Evolutionary conservation across 768 basidiomycete genomes (phyloP).

Genomic region (Aureoboletus auriporus): DNA sequence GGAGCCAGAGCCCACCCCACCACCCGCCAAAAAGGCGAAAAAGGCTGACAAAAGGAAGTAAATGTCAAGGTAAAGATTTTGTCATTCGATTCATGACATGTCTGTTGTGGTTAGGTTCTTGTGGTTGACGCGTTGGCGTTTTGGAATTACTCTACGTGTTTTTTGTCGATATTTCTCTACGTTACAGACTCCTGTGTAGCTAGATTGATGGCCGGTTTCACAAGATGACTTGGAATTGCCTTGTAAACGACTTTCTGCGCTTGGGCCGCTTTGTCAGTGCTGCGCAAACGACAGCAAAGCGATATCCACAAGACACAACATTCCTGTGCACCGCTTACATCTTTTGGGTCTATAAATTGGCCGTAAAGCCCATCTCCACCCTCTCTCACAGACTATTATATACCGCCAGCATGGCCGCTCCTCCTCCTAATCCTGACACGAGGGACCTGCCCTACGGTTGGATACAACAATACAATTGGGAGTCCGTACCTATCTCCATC

Average conservation of each 20-base stretch:
- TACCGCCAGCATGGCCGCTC: slow-evolving; percentile 37
- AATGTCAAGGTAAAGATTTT: slow-evolving; percentile 3
- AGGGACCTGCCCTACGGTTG: slow-evolving; percentile 65
- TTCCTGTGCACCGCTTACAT: slow-evolving; percentile 14
- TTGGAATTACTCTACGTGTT: slow-evolving; percentile 22
- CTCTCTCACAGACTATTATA: slow-evolving; percentile 15
- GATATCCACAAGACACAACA: slow-evolving; percentile 24
- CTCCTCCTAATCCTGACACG: slow-evolving; percentile 50
- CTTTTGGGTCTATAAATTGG: slow-evolving; percentile 21
- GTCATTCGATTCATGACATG: slow-evolving; percentile 6
- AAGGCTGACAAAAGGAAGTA: slow-evolving; percentile 27
- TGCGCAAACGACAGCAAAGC: slow-evolving; percentile 32
- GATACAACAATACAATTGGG: slow-evolving; percentile 61
- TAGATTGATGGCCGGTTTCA: not conserved
- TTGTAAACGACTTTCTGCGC: slow-evolving; percentile 5
- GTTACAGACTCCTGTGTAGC: slow-evolving; percentile 9
- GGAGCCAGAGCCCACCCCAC: slow-evolving; percentile 25
- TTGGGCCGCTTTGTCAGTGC: slow-evolving; percentile 14
- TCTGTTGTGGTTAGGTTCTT: slow-evolving; percentile 5
- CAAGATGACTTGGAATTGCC: not conserved
- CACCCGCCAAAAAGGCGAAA: slow-evolving; percentile 28
- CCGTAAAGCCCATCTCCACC: slow-evolving; percentile 21
- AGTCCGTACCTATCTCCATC: slow-evolving; percentile 41
- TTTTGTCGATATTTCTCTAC: slow-evolving; percentile 28
- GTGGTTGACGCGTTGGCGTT: slow-evolving; percentile 4